A percentile compares a stretch with the other conserved stretches of the same genome.
Conservation (phyloP, 1,284 basidiomycete genomes). For the Malassezia nana region DNA sequence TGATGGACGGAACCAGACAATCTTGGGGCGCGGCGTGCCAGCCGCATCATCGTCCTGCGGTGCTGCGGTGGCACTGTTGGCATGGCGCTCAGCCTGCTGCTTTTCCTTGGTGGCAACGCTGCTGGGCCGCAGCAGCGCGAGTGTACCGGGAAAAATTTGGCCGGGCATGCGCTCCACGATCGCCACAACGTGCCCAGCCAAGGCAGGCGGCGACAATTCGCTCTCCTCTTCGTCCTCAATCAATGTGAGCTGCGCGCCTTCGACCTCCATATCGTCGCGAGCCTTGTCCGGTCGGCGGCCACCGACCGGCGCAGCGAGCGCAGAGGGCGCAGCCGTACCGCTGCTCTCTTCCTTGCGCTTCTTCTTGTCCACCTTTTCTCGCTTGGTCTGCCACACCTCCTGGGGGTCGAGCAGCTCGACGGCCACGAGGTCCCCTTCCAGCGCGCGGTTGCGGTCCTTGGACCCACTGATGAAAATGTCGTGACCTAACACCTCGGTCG, state of each 20-base stretch:
- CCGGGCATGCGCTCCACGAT: conserved; percentile 98
- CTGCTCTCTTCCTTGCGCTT: conserved; percentile 75
- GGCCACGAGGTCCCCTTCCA: conserved; percentile 97
- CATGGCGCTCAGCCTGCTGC: conserved; percentile 89
- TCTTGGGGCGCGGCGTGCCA: conserved; percentile 68
- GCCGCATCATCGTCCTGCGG: conserved; percentile 59
- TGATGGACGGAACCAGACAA: conserved; percentile 99
- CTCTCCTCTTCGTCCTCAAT: conserved; percentile 92
- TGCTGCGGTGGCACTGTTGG: background rate
- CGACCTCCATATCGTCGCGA: conserved; percentile 98
- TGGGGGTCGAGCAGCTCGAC: conserved; percentile 83
- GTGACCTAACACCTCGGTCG: conserved; percentile 95
- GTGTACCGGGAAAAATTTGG: conserved; percentile 92
- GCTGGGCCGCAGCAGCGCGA: conserved; percentile 87
- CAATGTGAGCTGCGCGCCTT: conserved; percentile 88
- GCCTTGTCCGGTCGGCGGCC: conserved; percentile 96
- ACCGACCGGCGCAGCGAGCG: background rate
- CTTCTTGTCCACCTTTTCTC: conserved; percentile 96
- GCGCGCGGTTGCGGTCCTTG: conserved; percentile 93
- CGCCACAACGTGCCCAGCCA: conserved; percentile 89
- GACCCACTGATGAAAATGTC: conserved; percentile 87
- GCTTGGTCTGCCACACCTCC: conserved; percentile 91
- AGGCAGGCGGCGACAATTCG: conserved; percentile 53
- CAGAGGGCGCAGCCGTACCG: conserved; percentile 47
- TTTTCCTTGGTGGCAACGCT: conserved; percentile 99